Base-by-base conservation (phyloP, 1,284 basidiomycete genomes). In the Ganoderma lucidum region DNA sequence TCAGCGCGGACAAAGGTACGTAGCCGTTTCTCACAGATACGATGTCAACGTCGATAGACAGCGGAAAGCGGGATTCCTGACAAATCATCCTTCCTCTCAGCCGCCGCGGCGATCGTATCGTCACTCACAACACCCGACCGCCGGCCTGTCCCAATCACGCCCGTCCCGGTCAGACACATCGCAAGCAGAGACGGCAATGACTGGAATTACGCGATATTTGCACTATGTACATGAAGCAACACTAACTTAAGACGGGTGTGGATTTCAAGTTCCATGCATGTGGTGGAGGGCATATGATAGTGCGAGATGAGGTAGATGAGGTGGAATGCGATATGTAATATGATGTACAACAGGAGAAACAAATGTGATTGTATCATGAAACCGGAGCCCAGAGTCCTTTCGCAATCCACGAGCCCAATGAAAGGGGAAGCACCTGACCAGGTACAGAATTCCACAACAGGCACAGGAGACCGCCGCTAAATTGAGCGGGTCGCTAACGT, bases 171-270 rank as follows among this genome's bases (percentile, higher is more conserved):
- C 73, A 80, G 83, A 32, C 74, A 75, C 61, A 84, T 93, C 62
- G 81, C 86, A 14, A 85, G 82, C 69, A 77, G 66, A 64, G 76
- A 73, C 42, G 75, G 71, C 55, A 80, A 86, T 63, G 80, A 84
- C 63, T 93, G 90, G 90, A 87, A 91, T 77, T 86, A 85, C 77
- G 89, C 84, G 37, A 75, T 92, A 67, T 86, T 86, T 75, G 81
- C 86, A 62, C 72, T 79, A 72, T 68, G 71, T 79, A 71, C 75
- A 70, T 63, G 65, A 39, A 19, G 39, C 56, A 39, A 15, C 41
- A n/a, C 39, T 28, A 42, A 15, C 59, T 23, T 39, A 39, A 2
- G 37, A 42, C 3, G 59, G 41, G 2, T 44, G 45, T 3, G 23
- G 19, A 48, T 23, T 45, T n/a, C n/a, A 12, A 35, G 19, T 15